Conservation (phyloP, 495 filamentous ascomycete genomes). For the Talaromyces adpressus region DNA sequence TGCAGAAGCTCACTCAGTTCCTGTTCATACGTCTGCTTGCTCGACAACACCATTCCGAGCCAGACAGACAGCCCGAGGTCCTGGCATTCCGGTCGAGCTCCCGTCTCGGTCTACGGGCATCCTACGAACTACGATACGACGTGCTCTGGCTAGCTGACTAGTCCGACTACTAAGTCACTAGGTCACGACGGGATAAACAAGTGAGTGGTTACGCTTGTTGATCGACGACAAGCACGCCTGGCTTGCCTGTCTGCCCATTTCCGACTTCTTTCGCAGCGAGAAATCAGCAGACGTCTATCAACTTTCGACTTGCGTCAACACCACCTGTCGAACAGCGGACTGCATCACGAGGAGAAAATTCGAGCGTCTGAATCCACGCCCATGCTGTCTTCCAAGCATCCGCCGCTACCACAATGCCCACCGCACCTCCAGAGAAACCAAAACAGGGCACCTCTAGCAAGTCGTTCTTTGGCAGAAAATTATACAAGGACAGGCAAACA, state of each 20-base stretch:
- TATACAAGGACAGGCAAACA: slow-evolving; percentile 64
- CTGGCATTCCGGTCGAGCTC: slow-evolving; percentile 9
- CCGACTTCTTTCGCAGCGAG: not conserved
- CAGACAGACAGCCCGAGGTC: not conserved
- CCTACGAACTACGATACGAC: not conserved
- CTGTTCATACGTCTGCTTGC: not conserved
- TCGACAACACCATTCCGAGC: not conserved
- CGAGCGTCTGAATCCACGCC: slow-evolving; percentile 11
- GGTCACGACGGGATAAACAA: not conserved
- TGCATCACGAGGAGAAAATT: not conserved
- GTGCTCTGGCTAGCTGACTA: not conserved
- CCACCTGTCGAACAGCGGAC: not conserved
- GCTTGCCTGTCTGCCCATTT: not conserved
- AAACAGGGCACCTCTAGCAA: slow-evolving; percentile 78
- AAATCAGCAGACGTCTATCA: not conserved
- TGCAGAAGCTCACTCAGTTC: not conserved
- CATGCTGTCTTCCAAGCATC: slow-evolving; percentile 37
- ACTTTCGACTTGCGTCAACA: not conserved
- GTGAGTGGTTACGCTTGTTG: not conserved
- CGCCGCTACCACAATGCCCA: slow-evolving; percentile 40
- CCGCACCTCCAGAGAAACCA: slow-evolving; percentile 62
- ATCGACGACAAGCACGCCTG: not conserved
- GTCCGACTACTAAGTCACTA: not conserved
- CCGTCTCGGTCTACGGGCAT: not conserved
- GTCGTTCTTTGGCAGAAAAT: slow-evolving; percentile 76